Evolutionary conservation across 23 red algal genomes (phyloP), one percentile per base, ranked within the genome.

Genomic region (Gracilaria vermiculophylla): DNA sequence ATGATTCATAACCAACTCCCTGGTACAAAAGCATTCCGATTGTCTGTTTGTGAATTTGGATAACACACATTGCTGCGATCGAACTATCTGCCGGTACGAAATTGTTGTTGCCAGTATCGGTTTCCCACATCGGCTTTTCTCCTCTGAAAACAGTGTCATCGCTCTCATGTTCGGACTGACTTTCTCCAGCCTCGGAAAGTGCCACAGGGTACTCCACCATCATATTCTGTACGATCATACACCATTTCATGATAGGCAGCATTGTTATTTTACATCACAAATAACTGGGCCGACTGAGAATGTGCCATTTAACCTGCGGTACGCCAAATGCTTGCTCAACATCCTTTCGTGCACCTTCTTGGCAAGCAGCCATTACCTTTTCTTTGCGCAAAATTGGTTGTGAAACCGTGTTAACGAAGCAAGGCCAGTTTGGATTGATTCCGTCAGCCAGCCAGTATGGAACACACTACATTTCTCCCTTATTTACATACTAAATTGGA

Each of bases 361-460:
- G 62, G 16, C 39, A 2, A 3, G 16, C 33, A 2, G 62, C 0
- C 1, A 24, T 14, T 0, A 33, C 34, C 48, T 80, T 58, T n/a
- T 80, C 43, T 1, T 80, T 80, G 47, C 33, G 19, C 27, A 49
- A 31, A 14, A 57, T 10, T 54, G 39, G 43, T 20, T 80, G 27
- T 29, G 19, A 23, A 34, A 57, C 28, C 16, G 25, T 80, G 40
- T 40, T 19, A 14, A 54, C 50, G 17, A 80, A 80, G 11, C 53
- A 32, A 13, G 47, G 76, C 35, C 1, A 80, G 10, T 49, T 25
- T 23, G 76, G 76, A 57, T 54, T 56, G 16, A 80, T 2, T 16
- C 47, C 76, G 76, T 80, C 76, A 36, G 21, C 24, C 12, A 80
- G 43, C 0, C 34, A 80, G 40, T 80, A 80, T 0, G 27, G 76